These are phyloP conservation scores for Camelina laxa DNA, from an alignment of 345 rosid species.

Conservation along the genomic window DNA sequence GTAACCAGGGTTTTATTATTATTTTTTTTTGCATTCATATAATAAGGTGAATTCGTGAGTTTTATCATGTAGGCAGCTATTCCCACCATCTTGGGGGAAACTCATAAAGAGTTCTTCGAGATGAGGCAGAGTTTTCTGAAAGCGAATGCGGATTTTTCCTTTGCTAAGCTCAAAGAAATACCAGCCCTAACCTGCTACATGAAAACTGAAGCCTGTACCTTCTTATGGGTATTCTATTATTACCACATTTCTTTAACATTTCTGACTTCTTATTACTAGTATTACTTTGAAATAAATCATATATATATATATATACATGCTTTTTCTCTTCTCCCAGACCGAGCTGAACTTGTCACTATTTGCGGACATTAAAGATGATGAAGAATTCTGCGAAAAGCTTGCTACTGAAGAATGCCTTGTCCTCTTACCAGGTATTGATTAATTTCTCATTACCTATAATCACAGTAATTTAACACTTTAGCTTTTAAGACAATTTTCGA, in stretches of 20 bases:
- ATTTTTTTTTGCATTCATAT: too few relatives aligned
- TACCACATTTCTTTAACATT: not conserved
- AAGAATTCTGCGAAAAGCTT: constrained; percentile 30
- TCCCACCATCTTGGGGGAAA: constrained; percentile 60
- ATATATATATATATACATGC: too few relatives aligned
- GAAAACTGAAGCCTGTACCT: constrained; percentile 41
- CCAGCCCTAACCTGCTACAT: constrained; percentile 59
- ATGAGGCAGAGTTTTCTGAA: constrained; percentile 43
- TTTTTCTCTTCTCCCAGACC: not conserved
- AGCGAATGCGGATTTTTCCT: constrained; percentile 51
- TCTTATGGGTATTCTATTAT: constrained; percentile 55
- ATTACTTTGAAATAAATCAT: not conserved
- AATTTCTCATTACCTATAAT: not conserved
- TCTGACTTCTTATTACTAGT: not conserved
- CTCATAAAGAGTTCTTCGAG: constrained; percentile 59
- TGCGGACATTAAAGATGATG: constrained; percentile 29
- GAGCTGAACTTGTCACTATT: not conserved
- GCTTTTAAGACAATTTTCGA: not conserved
- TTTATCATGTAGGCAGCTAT: constrained; percentile 57
- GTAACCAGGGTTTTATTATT: too few relatives aligned
- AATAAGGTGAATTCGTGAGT: not conserved
- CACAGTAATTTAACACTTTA: not conserved
- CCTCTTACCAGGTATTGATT: constrained; percentile 34
- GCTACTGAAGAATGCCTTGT: constrained; percentile 38
- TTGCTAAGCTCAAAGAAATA: constrained; percentile 49